Evolutionary conservation across 495 filamentous ascomycete genomes (phyloP).

Genomic region (Xylaria acuta): DNA sequence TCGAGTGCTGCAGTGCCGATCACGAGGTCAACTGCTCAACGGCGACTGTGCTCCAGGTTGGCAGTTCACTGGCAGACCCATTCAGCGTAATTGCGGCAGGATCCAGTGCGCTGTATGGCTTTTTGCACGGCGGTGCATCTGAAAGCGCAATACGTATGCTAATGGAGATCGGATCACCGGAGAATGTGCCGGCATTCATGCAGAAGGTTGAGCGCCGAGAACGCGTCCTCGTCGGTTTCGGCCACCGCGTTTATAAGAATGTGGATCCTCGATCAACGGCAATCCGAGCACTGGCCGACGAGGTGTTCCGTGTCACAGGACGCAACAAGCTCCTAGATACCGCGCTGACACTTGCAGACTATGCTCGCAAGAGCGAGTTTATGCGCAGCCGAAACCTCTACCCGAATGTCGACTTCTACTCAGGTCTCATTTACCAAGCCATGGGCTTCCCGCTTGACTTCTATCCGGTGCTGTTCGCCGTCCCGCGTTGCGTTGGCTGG

Average conservation of each 20-base stretch:
- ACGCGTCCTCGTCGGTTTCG: slow-evolving; percentile 61
- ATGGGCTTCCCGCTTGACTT: slow-evolving; percentile 55
- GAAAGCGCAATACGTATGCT: slow-evolving; percentile 60
- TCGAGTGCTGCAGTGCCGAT: no score
- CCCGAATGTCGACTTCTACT: slow-evolving; percentile 64
- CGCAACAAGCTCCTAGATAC: slow-evolving; percentile 54
- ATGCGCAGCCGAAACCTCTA: slow-evolving; percentile 55
- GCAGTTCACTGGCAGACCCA: slow-evolving; percentile 55
- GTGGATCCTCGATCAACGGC: slow-evolving; percentile 56
- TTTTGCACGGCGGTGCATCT: slow-evolving; percentile 64
- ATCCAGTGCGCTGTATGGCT: slow-evolving; percentile 56
- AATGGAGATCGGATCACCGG: slow-evolving; percentile 48
- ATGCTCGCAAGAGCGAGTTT: slow-evolving; percentile 58
- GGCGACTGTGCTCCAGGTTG: slow-evolving; percentile 56
- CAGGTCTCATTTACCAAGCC: slow-evolving; percentile 58
- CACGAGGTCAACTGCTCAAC: slow-evolving; percentile 63
- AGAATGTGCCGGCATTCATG: slow-evolving; percentile 55
- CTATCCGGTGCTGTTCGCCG: slow-evolving; percentile 48
- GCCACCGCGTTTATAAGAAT: slow-evolving; percentile 61
- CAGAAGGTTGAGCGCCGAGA: slow-evolving; percentile 56
- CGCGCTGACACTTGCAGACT: slow-evolving; percentile 54
- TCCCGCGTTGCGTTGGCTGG: slow-evolving; percentile 48
- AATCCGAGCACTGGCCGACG: slow-evolving; percentile 54
- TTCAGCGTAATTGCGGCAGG: slow-evolving; percentile 54
- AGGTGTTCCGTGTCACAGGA: slow-evolving; percentile 44